Evolutionary conservation across 2,329 filamentous ascomycete species (phyloP).

Genomic region (Fonsecaea erecta): DNA sequence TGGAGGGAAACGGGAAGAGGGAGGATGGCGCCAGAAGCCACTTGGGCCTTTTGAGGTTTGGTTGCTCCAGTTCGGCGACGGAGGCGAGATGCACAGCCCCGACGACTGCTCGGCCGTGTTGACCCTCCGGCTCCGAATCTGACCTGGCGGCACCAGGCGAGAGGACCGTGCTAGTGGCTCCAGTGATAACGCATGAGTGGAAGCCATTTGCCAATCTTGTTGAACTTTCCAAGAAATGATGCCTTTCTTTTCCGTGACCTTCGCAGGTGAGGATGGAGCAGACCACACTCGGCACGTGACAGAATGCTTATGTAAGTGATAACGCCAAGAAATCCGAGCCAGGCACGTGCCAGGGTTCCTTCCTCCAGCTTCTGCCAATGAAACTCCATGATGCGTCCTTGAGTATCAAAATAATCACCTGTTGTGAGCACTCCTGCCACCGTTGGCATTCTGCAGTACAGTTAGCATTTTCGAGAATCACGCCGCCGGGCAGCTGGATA

Average conservation of each 20-base stretch:
- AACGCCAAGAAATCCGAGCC: background rate
- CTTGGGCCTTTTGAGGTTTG: constrained; percentile 13
- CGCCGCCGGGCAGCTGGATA: background rate
- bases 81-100: constrained; percentile 12
- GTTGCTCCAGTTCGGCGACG: background rate
- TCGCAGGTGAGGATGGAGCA: background rate
- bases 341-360: too few relatives aligned
- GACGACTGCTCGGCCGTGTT: constrained; percentile 10
- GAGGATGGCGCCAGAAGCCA: constrained; percentile 4
- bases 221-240: background rate
- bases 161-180: background rate
- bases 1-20: background rate
- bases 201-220: background rate
- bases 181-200: background rate
- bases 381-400: background rate
- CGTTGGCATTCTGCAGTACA: background rate
- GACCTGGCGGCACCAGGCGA: background rate
- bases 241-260: background rate
- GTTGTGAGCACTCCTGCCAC: background rate
- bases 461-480: background rate
- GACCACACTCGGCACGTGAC: background rate
- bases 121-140: constrained; percentile 38
- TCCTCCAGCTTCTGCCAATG: background rate
- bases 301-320: background rate
- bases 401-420: constrained; percentile 2